Conservation (phyloP, 1,284 basidiomycete genomes). For the Fomitopsis betulina region DNA sequence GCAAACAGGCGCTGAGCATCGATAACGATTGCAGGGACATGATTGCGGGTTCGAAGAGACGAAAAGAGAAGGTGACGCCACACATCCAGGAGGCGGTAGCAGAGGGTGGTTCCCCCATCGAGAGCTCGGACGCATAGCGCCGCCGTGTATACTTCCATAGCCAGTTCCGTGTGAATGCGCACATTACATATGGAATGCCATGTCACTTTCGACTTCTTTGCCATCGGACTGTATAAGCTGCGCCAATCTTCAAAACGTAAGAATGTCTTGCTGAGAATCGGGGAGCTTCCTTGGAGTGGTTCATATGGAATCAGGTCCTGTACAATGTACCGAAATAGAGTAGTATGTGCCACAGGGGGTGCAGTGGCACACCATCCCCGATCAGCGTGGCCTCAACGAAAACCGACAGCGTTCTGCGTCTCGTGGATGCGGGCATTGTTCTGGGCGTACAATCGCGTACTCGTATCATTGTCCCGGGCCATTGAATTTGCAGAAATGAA, state of each 20-base stretch:
- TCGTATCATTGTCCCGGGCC: not conserved
- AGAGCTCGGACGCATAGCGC: not conserved
- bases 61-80: slow-evolving; percentile 15
- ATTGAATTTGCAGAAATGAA: slow-evolving; percentile 5
- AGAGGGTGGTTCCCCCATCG: not conserved
- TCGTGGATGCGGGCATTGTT: not conserved
- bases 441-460: slow-evolving; percentile 2
- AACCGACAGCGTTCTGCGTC: not conserved
- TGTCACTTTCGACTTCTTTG: not conserved
- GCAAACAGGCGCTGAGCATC: not conserved
- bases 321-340: not conserved
- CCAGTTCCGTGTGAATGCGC: not conserved
- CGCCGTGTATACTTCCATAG: not conserved
- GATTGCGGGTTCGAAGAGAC: slow-evolving; percentile 12
- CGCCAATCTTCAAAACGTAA: not conserved
- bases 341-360: slow-evolving; percentile 1
- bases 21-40: slow-evolving; percentile 11
- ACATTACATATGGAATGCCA: not conserved
- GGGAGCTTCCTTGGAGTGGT: not conserved
- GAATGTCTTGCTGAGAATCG: not conserved
- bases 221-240: not conserved
- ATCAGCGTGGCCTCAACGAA: not conserved
- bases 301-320: not conserved
- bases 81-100: not conserved
- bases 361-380: slow-evolving; percentile 1